Evolutionary conservation across 148 eudicot genomes (phyloP).

Genomic region (Rhododendron ovatum): DNA sequence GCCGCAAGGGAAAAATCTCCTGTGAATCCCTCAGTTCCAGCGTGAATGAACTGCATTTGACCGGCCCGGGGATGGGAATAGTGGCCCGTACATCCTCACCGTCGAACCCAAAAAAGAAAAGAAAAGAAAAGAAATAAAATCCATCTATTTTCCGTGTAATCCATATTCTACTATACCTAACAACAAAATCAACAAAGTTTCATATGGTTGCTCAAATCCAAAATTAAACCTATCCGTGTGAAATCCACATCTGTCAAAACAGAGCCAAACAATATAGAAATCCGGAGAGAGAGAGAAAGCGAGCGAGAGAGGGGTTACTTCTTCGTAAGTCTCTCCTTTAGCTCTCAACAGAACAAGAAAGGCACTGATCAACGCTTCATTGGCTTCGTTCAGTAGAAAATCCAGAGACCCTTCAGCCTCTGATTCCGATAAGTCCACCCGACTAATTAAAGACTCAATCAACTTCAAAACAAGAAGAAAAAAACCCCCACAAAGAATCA

Average conservation of each 20-base stretch:
- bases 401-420: slow-evolving; percentile 77
- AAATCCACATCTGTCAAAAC: background rate
- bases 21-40: too few relatives aligned
- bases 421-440: slow-evolving; percentile 57
- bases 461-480: slow-evolving; percentile 39
- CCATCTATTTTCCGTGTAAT: background rate
- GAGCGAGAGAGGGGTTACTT: slow-evolving; percentile 33
- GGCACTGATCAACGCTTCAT: slow-evolving; percentile 85
- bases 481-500: background rate
- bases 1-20: too few relatives aligned
- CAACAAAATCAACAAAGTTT: background rate
- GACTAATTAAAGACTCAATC: slow-evolving; percentile 62
- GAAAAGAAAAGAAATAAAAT: background rate
- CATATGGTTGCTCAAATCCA: background rate
- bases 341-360: slow-evolving; percentile 93
- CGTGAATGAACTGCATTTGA: too few relatives aligned
- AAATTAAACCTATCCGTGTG: background rate
- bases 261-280: background rate
- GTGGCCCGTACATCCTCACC: background rate
- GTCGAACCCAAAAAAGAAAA: background rate
- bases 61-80: too few relatives aligned
- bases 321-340: slow-evolving; percentile 97
- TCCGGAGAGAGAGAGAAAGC: background rate
- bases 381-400: slow-evolving; percentile 64
- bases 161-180: background rate